Evolutionary conservation across 139 green algal species (phyloP).

Genomic region (Yamagishiella unicocca): DNA sequence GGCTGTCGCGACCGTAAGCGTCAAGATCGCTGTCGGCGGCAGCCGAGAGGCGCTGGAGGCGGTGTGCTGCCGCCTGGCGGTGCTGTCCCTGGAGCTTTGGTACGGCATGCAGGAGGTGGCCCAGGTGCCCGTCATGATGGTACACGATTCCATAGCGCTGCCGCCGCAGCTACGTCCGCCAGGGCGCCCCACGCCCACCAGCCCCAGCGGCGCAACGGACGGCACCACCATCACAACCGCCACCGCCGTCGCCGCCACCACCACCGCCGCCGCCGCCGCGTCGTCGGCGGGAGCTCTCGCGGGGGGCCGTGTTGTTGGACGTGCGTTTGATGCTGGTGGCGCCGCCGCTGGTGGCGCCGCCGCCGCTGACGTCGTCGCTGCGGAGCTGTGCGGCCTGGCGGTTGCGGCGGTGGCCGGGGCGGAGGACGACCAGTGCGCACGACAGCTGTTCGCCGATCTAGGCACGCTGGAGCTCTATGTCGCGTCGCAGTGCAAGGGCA

Average conservation of each 20-base stretch:
- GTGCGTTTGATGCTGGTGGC: too few species aligned
- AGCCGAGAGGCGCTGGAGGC: neutral
- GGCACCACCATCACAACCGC: neutral
- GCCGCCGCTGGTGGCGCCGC: neutral
- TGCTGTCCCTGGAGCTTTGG: constrained; percentile 31
- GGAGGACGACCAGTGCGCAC: neutral
- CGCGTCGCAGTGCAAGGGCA: neutral
- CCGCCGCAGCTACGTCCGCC: neutral
- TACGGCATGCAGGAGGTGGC: neutral
- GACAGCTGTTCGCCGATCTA: constrained; percentile 14
- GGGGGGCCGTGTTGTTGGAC: too few species aligned
- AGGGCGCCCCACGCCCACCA: too few species aligned
- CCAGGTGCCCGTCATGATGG: neutral
- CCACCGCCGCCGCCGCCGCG: neutral
- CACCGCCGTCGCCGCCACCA: neutral
- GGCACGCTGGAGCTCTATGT: constrained; percentile 2
- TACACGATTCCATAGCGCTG: neutral
- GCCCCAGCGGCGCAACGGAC: neutral
- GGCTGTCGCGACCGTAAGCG: neutral
- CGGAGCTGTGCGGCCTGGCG: constrained; percentile 4
- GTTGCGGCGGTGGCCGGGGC: neutral
- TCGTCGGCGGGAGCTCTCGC: too few species aligned
- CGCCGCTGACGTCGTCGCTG: neutral
- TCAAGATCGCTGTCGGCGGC: neutral
- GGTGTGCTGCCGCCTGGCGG: neutral